phyloP scores from a whole-genome alignment of 768 basidiomycete genomes.

The Trametes cubensis region DNA sequence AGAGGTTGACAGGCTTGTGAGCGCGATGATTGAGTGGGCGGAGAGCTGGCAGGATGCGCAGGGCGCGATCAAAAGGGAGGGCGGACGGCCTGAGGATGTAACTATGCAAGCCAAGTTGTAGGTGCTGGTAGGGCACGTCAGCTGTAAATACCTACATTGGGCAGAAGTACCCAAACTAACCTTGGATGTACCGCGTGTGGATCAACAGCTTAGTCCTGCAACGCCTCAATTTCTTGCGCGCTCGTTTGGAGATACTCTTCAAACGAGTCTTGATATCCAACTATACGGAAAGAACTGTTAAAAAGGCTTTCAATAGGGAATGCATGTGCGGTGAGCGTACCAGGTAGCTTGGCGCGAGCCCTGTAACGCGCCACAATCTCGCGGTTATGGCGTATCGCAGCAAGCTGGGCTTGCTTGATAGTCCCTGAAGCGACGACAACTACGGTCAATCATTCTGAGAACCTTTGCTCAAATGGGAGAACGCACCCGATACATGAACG shows the following conservation, averaged over 20 bases:
- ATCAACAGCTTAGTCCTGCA: slow-evolving; percentile 56
- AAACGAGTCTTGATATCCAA: slow-evolving; percentile 62
- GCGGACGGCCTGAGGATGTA: neutral
- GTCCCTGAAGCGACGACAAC: slow-evolving; percentile 56
- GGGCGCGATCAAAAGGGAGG: neutral
- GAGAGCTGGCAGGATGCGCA: slow-evolving; percentile 19
- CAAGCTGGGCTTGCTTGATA: slow-evolving; percentile 81
- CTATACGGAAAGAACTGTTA: too few relatives aligned
- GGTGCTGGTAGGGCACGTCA: neutral
- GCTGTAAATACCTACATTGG: neutral
- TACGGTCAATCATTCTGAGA: too few relatives aligned
- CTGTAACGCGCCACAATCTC: slow-evolving; percentile 70
- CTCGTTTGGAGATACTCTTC: slow-evolving; percentile 60
- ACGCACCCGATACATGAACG: slow-evolving; percentile 76
- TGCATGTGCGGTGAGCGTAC: slow-evolving; percentile 37
- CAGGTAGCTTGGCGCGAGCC: slow-evolving; percentile 52
- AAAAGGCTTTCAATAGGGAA: neutral
- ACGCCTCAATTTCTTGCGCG: slow-evolving; percentile 60
- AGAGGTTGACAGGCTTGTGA: slow-evolving; percentile 60
- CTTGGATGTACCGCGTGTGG: too few relatives aligned
- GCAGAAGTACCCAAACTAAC: neutral
- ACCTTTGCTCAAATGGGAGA: too few relatives aligned
- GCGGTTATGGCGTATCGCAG: slow-evolving; percentile 74
- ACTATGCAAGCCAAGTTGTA: slow-evolving; percentile 27
- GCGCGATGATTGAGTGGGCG: slow-evolving; percentile 33